Evolutionary conservation across 495 filamentous ascomycete species (phyloP), one percentile per base, ranked within the genome.

Genomic region (Aspergillus sclerotiicarbonarius): DNA sequence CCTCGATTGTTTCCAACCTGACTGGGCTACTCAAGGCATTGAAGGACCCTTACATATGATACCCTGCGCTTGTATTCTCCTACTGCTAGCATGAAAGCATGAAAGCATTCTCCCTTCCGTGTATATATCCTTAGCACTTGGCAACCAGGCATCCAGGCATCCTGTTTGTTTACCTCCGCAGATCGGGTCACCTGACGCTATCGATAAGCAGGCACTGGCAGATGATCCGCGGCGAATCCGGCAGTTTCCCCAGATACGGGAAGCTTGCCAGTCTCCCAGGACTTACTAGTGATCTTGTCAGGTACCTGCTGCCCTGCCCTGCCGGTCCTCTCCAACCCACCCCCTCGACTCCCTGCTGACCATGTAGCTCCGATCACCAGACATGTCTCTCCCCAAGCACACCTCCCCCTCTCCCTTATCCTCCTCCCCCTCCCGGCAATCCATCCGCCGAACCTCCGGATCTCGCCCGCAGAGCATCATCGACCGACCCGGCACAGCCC

Each of bases 361-460:
- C 63, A 74, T 72, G 73, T 72, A 75, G 71, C 59, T 25, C 59
- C n/a, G 21, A 54, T 48, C 52, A 51, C 56, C 62, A 59, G 67
- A 64, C 57, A 78, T 77, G 75, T 74, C 76, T 63, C 59, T 73
- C 49, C 67, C 68, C 37, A 73, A 65, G 54, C 63, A 66, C 54
- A 65, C 59, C 12, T 56, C 63, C 51, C 59, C 58, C 20, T 59
- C 60, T 33, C 54, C 62, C 33, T 52, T 63, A 29, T 73, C 75
- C 16, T 67, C 72, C 10, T 71, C 67, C 13, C 63, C 69, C 13
- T 70, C 69, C 25, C 64, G 57, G 20, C 71, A 72, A n/a, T 68
- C 71, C 39, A 52, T 62, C 31, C 65, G 55, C 32, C 63, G 52
- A 13, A 15, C 56, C 29, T 21, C 51, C 6, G 57, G 48, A 6